Percentiles rank a stretch among this genome's conserved stretches.
Evolutionary conservation across 2,329 filamentous ascomycete species (phyloP).

Genomic region (Penicillium sp.): DNA sequence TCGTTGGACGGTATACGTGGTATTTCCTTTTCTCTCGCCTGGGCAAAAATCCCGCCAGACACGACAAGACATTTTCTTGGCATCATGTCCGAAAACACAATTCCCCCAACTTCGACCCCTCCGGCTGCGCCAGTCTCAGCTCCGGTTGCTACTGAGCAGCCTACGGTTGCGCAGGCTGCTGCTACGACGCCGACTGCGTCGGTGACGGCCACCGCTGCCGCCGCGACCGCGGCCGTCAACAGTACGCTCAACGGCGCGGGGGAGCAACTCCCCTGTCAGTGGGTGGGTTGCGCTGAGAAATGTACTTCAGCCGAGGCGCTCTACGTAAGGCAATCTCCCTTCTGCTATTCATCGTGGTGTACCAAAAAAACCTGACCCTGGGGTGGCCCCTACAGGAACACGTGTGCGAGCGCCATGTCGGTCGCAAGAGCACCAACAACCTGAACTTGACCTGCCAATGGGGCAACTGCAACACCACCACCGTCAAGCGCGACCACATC

Average conservation of each 20-base stretch:
- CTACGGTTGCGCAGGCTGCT: slow-evolving; percentile 29
- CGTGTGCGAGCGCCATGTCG: slow-evolving; percentile 97
- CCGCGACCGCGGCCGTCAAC: slow-evolving; percentile 44
- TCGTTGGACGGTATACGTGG: slow-evolving; percentile 3
- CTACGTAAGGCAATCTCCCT: slow-evolving; percentile 55
- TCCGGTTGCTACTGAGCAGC: slow-evolving; percentile 31
- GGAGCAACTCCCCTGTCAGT: slow-evolving; percentile 59
- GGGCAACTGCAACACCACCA: slow-evolving; percentile 94
- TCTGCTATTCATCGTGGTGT: background rate
- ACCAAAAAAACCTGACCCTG: background rate
- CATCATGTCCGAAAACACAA: slow-evolving; percentile 46
- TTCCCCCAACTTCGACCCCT: slow-evolving; percentile 32
- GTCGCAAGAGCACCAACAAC: slow-evolving; percentile 98
- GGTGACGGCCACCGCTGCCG: slow-evolving; percentile 42
- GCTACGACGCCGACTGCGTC: slow-evolving; percentile 35
- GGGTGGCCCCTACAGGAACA: slow-evolving; percentile 69
- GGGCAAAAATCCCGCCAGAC: slow-evolving; percentile 33
- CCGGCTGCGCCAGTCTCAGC: slow-evolving; percentile 32
- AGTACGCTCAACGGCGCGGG: slow-evolving; percentile 37
- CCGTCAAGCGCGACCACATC: slow-evolving; percentile 98
- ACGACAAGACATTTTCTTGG: slow-evolving; percentile 45
- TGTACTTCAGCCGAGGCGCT: slow-evolving; percentile 62
- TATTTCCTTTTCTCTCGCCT: slow-evolving; percentile 22
- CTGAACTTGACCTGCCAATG: slow-evolving; percentile 96
- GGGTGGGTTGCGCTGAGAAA: slow-evolving; percentile 65